Conservation (phyloP, 345 rosid genomes). For the Eucalyptus tenuipes region DNA sequence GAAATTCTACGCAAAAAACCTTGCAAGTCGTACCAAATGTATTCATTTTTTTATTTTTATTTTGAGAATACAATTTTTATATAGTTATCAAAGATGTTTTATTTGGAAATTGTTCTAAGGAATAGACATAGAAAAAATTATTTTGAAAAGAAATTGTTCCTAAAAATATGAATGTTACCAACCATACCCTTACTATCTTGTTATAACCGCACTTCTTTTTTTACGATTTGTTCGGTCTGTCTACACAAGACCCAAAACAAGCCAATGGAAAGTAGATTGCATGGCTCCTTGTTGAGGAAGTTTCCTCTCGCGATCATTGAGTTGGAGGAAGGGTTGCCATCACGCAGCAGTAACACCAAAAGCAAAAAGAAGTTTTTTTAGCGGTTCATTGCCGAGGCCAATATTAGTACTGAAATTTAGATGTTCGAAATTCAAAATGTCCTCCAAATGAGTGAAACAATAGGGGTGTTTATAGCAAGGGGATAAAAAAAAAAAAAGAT, state of each 20-base stretch:
- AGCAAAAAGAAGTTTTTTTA: not conserved
- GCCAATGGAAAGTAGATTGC: not conserved
- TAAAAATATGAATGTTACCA: accelerated
- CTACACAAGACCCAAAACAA: not conserved
- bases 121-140: accelerated
- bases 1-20: too few species aligned
- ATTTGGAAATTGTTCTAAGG: accelerated
- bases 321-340: not conserved
- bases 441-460: not conserved
- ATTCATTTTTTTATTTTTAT: accelerated
- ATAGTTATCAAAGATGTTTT: accelerated
- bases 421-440: not conserved
- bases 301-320: not conserved
- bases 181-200: accelerated
- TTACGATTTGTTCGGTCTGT: accelerated
- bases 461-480: not conserved
- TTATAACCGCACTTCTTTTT: accelerated
- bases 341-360: not conserved
- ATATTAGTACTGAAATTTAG: not conserved
- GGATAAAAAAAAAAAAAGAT: accelerated
- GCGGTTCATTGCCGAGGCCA: not conserved
- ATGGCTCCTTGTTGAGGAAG: not conserved
- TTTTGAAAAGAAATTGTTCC: accelerated
- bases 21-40: accelerated
- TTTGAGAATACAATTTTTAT: accelerated